These are phyloP conservation scores for Phytophthora pluvialis DNA, from an alignment of 352 stramenopile species.

Conservation along the genomic window DNA sequence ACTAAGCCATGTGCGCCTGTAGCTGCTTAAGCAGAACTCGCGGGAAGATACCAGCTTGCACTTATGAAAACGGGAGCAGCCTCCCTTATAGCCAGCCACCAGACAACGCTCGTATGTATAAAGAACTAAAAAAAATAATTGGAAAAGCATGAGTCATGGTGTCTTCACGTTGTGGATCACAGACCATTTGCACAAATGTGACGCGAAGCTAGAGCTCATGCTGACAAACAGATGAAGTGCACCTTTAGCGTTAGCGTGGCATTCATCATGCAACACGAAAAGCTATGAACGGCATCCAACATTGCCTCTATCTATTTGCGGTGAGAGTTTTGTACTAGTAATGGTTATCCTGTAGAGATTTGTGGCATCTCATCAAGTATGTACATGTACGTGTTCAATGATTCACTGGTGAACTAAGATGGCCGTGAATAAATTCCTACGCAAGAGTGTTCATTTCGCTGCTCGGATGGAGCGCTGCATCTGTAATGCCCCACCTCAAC, in stretches of 20 bases:
- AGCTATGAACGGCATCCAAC: background rate
- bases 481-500: conserved; percentile 12
- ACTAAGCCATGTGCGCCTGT: background rate
- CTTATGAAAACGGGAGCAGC: conserved; percentile 7
- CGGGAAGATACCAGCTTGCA: conserved; percentile 1
- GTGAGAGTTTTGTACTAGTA: too few relatives aligned
- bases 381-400: too few relatives aligned
- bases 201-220: background rate
- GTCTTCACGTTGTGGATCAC: too few relatives aligned
- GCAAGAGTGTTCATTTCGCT: conserved; percentile 14
- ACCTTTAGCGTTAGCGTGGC: too few relatives aligned
- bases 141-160: too few relatives aligned
- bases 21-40: conserved; percentile 15
- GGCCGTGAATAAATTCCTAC: background rate
- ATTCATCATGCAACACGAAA: too few relatives aligned
- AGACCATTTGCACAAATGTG: background rate
- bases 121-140: background rate
- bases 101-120: conserved; percentile 5
- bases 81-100: background rate
- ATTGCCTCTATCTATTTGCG: background rate
- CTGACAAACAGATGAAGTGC: background rate
- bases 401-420: too few relatives aligned
- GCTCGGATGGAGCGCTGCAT: conserved; percentile 12
- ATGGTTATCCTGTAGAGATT: too few relatives aligned
- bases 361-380: too few relatives aligned